These are phyloP conservation scores for Selaginella tamariscina DNA, from an alignment of 75 land plant species.

Conservation along the genomic window DNA sequence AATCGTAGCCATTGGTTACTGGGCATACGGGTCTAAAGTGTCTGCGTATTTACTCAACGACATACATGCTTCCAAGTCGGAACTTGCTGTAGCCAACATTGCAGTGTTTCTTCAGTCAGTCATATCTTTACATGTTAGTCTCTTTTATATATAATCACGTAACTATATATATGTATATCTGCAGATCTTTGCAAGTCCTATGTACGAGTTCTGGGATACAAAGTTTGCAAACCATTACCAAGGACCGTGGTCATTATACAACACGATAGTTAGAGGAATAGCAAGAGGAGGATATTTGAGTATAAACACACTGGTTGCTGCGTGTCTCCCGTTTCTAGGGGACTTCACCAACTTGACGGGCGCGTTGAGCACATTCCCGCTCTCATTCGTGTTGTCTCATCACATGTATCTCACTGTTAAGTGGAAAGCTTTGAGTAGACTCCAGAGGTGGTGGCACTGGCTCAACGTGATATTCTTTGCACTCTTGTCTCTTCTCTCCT, in stretches of 20 bases:
- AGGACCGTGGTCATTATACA: conserved; percentile 25
- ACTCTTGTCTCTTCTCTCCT: too few species aligned
- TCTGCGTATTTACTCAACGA: conserved; percentile 52
- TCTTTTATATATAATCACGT: not conserved
- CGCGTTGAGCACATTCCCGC: conserved; percentile 59
- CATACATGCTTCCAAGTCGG: conserved; percentile 46
- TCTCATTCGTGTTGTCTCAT: conserved; percentile 61
- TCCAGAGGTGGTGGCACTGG: not conserved
- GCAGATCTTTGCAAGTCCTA: conserved; percentile 79
- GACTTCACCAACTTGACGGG: conserved; percentile 76
- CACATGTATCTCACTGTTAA: conserved; percentile 63
- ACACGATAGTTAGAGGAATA: conserved; percentile 32
- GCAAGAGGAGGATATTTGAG: conserved; percentile 52
- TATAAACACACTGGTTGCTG: conserved; percentile 49
- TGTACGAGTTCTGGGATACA: conserved; percentile 79
- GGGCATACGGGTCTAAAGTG: conserved; percentile 72
- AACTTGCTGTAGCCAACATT: conserved; percentile 42
- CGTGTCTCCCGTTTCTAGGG: conserved; percentile 63
- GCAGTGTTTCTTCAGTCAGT: conserved; percentile 72
- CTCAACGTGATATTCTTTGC: too few species aligned
- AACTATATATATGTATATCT: not conserved
- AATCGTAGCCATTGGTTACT: conserved; percentile 60
- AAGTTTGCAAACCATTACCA: conserved; percentile 34
- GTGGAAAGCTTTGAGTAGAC: not conserved
- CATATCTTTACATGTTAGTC: conserved; percentile 60